phyloP scores from a whole-genome alignment of 192 early-diverging fungal species.

The Coemansia sp. region DNA sequence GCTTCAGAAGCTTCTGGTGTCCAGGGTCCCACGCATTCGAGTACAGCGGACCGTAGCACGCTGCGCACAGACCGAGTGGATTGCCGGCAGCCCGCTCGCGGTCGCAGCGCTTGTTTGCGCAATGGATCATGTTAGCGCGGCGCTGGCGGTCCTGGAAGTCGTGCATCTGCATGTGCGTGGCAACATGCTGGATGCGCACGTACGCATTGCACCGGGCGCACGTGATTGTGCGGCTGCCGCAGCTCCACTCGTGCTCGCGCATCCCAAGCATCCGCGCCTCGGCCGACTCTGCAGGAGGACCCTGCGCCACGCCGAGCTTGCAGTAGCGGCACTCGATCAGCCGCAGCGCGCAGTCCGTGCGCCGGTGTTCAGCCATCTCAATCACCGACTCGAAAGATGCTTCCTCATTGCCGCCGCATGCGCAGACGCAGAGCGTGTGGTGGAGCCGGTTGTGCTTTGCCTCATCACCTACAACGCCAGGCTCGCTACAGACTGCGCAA shows the following conservation, averaged over 20 bases:
- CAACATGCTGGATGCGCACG: slow-evolving; percentile 79
- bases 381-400: slow-evolving; percentile 34
- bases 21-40: slow-evolving; percentile 72
- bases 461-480: slow-evolving; percentile 53
- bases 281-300: slow-evolving; percentile 50
- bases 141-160: slow-evolving; percentile 52
- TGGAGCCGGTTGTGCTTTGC: slow-evolving; percentile 68
- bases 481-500: slow-evolving; percentile 67
- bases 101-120: slow-evolving; percentile 73
- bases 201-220: slow-evolving; percentile 75
- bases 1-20: slow-evolving; percentile 70
- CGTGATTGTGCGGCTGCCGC: slow-evolving; percentile 79
- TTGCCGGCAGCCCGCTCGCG: slow-evolving; percentile 59
- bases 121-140: slow-evolving; percentile 65
- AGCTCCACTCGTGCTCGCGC: slow-evolving; percentile 76
- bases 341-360: slow-evolving; percentile 66
- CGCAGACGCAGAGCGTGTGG: slow-evolving; percentile 64
- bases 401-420: slow-evolving; percentile 53
- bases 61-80: slow-evolving; percentile 64
- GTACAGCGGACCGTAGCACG: slow-evolving; percentile 86
- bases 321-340: slow-evolving; percentile 86
- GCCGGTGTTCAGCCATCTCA: slow-evolving; percentile 67
- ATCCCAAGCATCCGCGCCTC: slow-evolving; percentile 69
- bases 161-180: slow-evolving; percentile 71
- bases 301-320: slow-evolving; percentile 69